Evolutionary conservation across 768 basidiomycete species (phyloP).

Genomic region (Naganishia randhawae): DNA sequence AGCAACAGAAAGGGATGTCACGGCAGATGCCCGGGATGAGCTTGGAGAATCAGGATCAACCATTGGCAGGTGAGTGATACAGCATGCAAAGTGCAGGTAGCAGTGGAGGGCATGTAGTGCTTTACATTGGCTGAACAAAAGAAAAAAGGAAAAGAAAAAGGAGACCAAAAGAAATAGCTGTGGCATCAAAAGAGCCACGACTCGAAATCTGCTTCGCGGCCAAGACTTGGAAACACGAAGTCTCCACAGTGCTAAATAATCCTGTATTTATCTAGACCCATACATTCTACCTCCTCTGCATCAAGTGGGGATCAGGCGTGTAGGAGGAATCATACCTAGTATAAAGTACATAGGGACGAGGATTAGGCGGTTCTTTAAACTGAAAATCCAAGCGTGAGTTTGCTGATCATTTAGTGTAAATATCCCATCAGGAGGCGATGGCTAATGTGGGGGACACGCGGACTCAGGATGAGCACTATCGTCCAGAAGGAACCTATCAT

Average conservation of each 20-base stretch:
- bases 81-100: neutral
- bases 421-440: neutral
- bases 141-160: too few species aligned
- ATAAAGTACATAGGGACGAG: conserved; percentile 2
- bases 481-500: conserved; percentile 20
- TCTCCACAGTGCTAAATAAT: neutral
- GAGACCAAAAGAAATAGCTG: too few species aligned
- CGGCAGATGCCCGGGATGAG: conserved; percentile 23
- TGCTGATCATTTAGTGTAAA: neutral
- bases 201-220: too few species aligned
- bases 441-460: neutral
- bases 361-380: neutral
- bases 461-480: neutral
- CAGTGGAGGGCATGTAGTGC: neutral
- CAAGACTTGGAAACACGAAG: too few species aligned
- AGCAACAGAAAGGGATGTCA: conserved; percentile 20
- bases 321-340: conserved; percentile 12
- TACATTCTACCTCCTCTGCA: conserved; percentile 18
- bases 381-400: neutral
- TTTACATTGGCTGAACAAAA: neutral
- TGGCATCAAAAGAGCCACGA: too few species aligned
- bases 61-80: conserved; percentile 19
- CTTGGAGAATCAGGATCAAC: conserved; percentile 22
- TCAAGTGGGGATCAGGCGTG: conserved; percentile 3
- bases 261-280: conserved; percentile 1